Evolutionary conservation across 305 asterid species (phyloP).

Genomic region (Coffea humblotiana): DNA sequence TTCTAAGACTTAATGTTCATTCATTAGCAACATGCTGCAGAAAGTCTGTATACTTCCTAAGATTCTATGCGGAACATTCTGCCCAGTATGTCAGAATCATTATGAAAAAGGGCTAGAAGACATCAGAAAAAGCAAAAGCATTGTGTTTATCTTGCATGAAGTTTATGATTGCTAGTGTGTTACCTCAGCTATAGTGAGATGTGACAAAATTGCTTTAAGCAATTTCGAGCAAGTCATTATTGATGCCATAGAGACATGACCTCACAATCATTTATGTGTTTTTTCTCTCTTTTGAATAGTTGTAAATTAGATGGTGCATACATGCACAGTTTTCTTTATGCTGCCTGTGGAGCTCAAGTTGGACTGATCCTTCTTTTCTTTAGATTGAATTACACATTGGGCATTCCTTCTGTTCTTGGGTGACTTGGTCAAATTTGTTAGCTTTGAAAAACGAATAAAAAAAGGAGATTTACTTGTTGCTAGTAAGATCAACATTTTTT

Average conservation of each 20-base stretch:
- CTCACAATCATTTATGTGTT: not conserved
- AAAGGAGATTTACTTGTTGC: not conserved
- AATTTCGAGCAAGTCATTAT: not conserved
- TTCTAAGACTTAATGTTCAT: not conserved
- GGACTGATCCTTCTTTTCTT: not conserved
- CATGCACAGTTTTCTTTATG: constrained; percentile 7
- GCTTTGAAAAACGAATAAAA: not conserved
- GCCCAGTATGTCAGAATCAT: not conserved
- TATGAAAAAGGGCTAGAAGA: not conserved
- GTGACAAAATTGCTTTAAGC: not conserved
- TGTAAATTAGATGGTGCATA: not conserved
- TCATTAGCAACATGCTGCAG: not conserved
- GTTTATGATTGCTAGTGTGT: not conserved
- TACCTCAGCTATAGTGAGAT: not conserved
- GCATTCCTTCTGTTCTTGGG: not conserved
- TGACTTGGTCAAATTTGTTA: not conserved
- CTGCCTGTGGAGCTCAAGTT: not conserved
- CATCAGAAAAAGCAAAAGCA: not conserved
- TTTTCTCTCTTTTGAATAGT: not conserved
- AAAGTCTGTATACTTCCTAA: not conserved
- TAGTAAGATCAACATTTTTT: not conserved
- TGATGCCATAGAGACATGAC: not conserved
- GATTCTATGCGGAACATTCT: not conserved
- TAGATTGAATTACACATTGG: not conserved
- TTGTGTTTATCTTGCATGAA: not conserved